These are phyloP conservation scores for Stagonosporopsis chrysanthemi DNA, from an alignment of 2,329 filamentous ascomycete species.

Conservation along the genomic window DNA sequence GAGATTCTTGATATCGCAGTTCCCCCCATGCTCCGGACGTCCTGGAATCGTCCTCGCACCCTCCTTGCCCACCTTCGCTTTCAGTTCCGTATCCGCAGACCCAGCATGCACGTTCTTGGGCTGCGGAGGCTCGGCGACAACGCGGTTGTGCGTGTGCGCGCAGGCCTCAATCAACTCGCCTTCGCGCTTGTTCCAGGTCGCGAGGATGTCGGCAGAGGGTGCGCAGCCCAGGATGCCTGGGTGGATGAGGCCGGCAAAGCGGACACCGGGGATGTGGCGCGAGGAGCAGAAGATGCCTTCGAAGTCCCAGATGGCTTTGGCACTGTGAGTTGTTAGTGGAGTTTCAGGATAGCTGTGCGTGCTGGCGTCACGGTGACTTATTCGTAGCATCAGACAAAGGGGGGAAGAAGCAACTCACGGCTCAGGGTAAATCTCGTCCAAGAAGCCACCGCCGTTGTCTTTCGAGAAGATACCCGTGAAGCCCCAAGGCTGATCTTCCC, in stretches of 20 bases:
- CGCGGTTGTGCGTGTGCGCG: conserved; percentile 67
- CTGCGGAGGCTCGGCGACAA: conserved; percentile 80
- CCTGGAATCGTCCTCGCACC: conserved; percentile 87
- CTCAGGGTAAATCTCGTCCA: conserved; percentile 86
- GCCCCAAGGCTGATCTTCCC: conserved; percentile 86
- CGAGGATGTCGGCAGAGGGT: conserved; percentile 78
- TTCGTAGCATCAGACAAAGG: no score
- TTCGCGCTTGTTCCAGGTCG: conserved; percentile 85
- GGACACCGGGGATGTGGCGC: conserved; percentile 75
- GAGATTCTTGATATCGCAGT: conserved; percentile 91
- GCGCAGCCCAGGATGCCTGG: conserved; percentile 91
- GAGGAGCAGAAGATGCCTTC: conserved; percentile 83
- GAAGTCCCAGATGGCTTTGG: conserved; percentile 79
- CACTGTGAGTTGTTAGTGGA: conserved; percentile 53
- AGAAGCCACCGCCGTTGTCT: conserved; percentile 84
- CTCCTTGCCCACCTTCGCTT: conserved; percentile 74
- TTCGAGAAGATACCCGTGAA: conserved; percentile 85
- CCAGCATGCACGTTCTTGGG: conserved; percentile 78
- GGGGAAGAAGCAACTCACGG: conserved; percentile 62
- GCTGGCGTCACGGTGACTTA: no score
- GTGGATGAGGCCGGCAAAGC: conserved; percentile 88
- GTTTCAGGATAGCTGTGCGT: not conserved
- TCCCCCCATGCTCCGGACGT: conserved; percentile 85
- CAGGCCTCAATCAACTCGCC: conserved; percentile 75
- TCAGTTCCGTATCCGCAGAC: conserved; percentile 63